phyloP scores from a whole-genome alignment of 208 protist genomes.

The Acanthamoeba sp. region DNA sequence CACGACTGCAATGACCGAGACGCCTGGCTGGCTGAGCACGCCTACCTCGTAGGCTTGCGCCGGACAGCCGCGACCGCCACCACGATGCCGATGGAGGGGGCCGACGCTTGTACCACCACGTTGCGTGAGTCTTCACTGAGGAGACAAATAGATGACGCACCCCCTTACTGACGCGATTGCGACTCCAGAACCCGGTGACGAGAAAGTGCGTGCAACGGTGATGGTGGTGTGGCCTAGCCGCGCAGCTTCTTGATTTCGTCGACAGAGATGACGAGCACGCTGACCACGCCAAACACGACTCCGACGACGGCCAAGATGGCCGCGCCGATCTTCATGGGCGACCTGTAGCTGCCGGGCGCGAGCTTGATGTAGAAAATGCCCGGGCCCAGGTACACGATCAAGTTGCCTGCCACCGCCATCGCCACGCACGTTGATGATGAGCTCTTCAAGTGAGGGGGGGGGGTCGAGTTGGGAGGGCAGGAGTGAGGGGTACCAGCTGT shows the following conservation, averaged over 20 bases:
- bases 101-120: too few species aligned
- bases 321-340: slow-evolving; percentile 39
- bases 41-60: too few species aligned
- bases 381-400: slow-evolving; percentile 21
- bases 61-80: too few species aligned
- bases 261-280: slow-evolving; percentile 30
- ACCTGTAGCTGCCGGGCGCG: not conserved
- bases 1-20: too few species aligned
- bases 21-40: too few species aligned
- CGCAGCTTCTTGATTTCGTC: not conserved
- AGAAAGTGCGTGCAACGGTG: not conserved
- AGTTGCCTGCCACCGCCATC: not conserved
- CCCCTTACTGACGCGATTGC: not conserved
- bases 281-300: slow-evolving; percentile 6
- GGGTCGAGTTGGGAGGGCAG: not conserved
- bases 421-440: too few species aligned
- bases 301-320: not conserved
- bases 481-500: not conserved
- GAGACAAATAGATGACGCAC: not conserved
- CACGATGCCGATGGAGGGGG: too few species aligned
- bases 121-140: not conserved
- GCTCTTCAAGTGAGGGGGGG: too few species aligned
- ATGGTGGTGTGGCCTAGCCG: not conserved
- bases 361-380: slow-evolving; percentile 31
- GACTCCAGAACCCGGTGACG: not conserved